Base-by-base conservation (phyloP, 208 protist genomes). In the Acanthamoeba polyphaga region DNA sequence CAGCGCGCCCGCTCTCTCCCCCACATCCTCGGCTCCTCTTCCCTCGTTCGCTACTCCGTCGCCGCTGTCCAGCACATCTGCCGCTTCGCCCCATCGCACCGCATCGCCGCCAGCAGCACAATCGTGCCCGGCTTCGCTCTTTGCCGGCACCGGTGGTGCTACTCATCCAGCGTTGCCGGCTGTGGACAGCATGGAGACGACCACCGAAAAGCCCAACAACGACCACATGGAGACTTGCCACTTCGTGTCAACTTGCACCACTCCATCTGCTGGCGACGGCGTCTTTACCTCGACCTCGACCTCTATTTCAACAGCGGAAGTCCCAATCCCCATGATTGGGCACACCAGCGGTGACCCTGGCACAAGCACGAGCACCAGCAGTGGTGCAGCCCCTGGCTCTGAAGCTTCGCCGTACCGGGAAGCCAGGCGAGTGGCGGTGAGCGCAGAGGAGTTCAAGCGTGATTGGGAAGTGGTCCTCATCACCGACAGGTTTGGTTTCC, bases 391-490 rank as follows among this genome's bases (percentile, higher is more conserved):
- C 62, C 2, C 3, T 22, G 27, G 24, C 24, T 9, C 24, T n/a
- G 62, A 68, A n/a, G 62, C 5, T 22, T 68, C 24, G 62, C 24
- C 62, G 22, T 24, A 68, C 8, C 62, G 24, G 62, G 24, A 68
- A 8, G 8, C 62, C 15, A 24, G 27, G 27, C 62, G 62, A 29
- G 62, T 5, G 62, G 29, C 6, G 17, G 70, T 80, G 29, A 80
- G 70, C 17, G 29, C 34, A 9, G 70, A 80, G 15, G 70, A 32
- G 70, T 80, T 80, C 70, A 80, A 80, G 38, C 70, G 70, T 19
- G 70, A 89, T 27, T 89, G 82, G 82, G 82, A 89, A 12, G 34
- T 89, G n/a, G 51, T 89, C 15, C 34, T 89, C 29, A 38, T 89
- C 53, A 89, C 55, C 29, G 82, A 89, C 29, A 89, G 82, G 55